These are phyloP conservation scores for Candida arabinofermentans DNA, from an alignment of 805 yeast species.

Conservation along the genomic window DNA sequence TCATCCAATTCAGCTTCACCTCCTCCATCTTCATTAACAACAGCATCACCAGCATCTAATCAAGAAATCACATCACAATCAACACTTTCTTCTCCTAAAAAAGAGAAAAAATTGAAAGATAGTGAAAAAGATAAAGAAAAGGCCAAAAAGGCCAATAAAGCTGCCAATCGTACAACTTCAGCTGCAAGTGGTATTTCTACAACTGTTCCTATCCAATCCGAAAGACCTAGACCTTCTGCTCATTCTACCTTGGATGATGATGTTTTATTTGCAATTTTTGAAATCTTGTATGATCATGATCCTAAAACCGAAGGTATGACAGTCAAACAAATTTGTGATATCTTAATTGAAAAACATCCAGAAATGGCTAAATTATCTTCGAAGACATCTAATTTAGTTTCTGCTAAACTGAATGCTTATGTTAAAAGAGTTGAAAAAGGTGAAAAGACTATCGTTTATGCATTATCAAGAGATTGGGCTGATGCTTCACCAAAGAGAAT, in stretches of 20 bases:
- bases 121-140: constrained; percentile 23
- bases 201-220: constrained; percentile 77
- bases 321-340: constrained; percentile 83
- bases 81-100: constrained; percentile 12
- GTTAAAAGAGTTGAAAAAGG: constrained; percentile 84
- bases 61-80: constrained; percentile 10
- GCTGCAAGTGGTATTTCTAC: constrained; percentile 73
- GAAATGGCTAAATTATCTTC: constrained; percentile 80
- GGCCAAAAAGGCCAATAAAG: constrained; percentile 27
- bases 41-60: constrained; percentile 7
- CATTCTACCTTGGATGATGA: constrained; percentile 68
- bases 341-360: constrained; percentile 68
- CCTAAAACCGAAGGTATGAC: constrained; percentile 76
- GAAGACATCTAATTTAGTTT: constrained; percentile 74
- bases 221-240: constrained; percentile 66
- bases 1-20: not conserved
- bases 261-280: constrained; percentile 71
- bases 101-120: constrained; percentile 12
- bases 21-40: constrained; percentile 7
- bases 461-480: constrained; percentile 85
- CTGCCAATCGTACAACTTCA: constrained; percentile 38
- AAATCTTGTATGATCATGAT: constrained; percentile 66
- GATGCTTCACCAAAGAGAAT: constrained; percentile 85
- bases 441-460: constrained; percentile 66
- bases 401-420: constrained; percentile 81